phyloP scores from a whole-genome alignment of 2,329 filamentous ascomycete genomes.

The Pseudogymnoascus sp. region DNA sequence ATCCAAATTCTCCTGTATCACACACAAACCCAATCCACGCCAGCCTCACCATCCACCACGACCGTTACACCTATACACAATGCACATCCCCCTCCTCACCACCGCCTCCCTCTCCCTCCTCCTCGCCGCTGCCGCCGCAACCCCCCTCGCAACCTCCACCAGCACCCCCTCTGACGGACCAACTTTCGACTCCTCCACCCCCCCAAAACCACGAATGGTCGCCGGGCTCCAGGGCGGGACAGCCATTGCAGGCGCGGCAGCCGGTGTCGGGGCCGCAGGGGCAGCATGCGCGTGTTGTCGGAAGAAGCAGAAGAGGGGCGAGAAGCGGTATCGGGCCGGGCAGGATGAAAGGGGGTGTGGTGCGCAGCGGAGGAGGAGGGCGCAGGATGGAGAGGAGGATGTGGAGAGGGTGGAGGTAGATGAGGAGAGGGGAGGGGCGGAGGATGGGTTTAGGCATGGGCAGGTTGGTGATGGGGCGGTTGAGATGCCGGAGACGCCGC shows the following conservation, averaged over 20 bases:
- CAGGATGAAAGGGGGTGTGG: background rate
- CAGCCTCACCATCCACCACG: background rate
- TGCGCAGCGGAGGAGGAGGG: background rate
- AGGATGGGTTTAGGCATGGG: background rate
- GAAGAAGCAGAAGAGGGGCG: background rate
- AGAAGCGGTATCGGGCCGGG: background rate
- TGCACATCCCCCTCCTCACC: background rate
- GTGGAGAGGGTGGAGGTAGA: background rate
- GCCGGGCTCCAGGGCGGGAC: background rate
- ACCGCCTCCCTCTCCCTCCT: background rate
- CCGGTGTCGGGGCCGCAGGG: background rate
- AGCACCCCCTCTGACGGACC: background rate
- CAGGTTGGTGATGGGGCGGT: too few species aligned
- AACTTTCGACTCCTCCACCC: background rate
- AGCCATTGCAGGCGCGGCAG: background rate
- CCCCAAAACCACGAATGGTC: background rate
- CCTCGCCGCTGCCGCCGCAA: background rate
- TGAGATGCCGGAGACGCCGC: background rate
- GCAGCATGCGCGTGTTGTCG: background rate
- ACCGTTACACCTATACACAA: background rate
- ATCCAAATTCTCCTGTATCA: background rate
- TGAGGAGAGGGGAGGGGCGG: background rate
- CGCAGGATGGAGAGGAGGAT: background rate
- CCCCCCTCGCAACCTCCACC: background rate
- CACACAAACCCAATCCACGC: background rate